Conservation (phyloP, 768 basidiomycete genomes). For the Auriculariales sp. region DNA sequence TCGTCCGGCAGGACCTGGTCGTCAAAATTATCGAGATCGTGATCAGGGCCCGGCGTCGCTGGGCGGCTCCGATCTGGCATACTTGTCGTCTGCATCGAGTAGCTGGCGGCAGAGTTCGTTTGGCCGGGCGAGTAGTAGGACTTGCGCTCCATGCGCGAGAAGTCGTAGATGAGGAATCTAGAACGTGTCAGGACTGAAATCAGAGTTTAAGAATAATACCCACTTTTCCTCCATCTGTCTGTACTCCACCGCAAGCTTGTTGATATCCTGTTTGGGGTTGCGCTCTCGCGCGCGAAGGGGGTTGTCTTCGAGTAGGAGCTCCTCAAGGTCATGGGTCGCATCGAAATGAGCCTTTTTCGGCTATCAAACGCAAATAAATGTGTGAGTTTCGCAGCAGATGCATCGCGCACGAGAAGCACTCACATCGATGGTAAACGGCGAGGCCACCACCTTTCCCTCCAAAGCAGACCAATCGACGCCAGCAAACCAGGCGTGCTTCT, state of each 20-base stretch:
- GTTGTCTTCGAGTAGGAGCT: constrained; percentile 89
- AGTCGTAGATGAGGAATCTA: background rate
- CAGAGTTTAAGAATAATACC: too few species aligned
- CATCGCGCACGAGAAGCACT: constrained; percentile 17
- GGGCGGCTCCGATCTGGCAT: background rate
- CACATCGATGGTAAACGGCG: constrained; percentile 35
- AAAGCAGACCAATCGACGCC: constrained; percentile 29
- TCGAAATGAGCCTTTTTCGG: constrained; percentile 99
- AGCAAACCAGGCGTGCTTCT: constrained; percentile 31
- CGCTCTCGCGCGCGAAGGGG: constrained; percentile 89
- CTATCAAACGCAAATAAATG: constrained; percentile 25
- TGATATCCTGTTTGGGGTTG: constrained; percentile 75
- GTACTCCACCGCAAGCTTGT: constrained; percentile 78
- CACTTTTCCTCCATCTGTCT: constrained; percentile 98
- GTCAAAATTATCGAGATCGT: background rate
- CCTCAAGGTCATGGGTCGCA: constrained; percentile 94
- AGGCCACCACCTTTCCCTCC: constrained; percentile 24
- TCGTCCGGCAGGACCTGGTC: background rate
- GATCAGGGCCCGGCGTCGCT: background rate
- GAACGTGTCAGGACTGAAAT: too few species aligned
- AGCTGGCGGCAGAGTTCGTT: background rate
- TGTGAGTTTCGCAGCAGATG: constrained; percentile 3
- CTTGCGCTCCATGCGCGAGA: constrained; percentile 1
- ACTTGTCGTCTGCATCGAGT: background rate
- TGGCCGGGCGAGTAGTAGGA: background rate